Evolutionary conservation across 2,329 filamentous ascomycete genomes (phyloP).

Genomic region (Diaporthe batatas): DNA sequence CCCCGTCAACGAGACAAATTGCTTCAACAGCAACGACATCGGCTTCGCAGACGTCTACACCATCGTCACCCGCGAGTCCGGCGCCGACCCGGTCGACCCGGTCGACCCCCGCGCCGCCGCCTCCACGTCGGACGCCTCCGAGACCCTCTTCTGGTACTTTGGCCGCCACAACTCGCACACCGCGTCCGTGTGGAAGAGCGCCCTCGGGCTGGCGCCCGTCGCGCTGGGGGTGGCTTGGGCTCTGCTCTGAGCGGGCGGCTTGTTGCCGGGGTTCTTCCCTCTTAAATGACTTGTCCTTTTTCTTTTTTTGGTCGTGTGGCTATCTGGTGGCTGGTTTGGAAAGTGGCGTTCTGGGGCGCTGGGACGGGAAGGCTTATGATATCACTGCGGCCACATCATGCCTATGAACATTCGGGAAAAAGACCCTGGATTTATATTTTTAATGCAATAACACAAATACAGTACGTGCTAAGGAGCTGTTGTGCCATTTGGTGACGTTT

Average conservation of each 20-base stretch:
- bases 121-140: slow-evolving; percentile 48
- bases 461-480: too few species aligned
- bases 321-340: not conserved
- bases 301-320: too few species aligned
- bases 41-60: slow-evolving; percentile 84
- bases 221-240: slow-evolving; percentile 55
- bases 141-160: slow-evolving; percentile 47
- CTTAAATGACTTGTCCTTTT: not conserved
- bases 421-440: slow-evolving; percentile 8
- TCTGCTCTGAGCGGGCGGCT: not conserved
- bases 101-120: slow-evolving; percentile 41
- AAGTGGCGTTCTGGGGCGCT: slow-evolving; percentile 9
- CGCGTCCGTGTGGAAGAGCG: slow-evolving; percentile 47
- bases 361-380: slow-evolving; percentile 18
- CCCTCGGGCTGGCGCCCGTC: slow-evolving; percentile 59
- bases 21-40: slow-evolving; percentile 87
- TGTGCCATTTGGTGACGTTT: not conserved
- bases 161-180: slow-evolving; percentile 43
- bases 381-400: slow-evolving; percentile 5
- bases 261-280: too few species aligned
- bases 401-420: not conserved
- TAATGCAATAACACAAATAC: slow-evolving; percentile 21
- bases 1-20: slow-evolving; percentile 84
- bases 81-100: slow-evolving; percentile 47
- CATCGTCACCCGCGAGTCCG: slow-evolving; percentile 63